Base-by-base conservation (phyloP, 1,139 yeast genomes). In the Saccharomyces pastorianus region DNA sequence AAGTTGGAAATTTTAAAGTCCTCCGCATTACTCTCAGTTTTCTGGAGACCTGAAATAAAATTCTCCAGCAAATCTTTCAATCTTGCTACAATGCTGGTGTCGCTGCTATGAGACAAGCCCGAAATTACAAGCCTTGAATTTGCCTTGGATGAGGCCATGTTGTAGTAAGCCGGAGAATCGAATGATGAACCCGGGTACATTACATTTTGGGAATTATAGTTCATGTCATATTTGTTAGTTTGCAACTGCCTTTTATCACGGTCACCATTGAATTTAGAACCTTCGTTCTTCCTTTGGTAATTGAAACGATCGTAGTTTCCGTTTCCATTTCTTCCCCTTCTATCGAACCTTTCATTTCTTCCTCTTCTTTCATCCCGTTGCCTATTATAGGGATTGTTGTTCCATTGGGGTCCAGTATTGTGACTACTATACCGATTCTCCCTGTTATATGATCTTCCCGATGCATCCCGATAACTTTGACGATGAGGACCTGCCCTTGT, bases 61-160 rank as follows among this genome's bases (percentile, higher is more conserved):
- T 20, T 41, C 17, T 49, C 52, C 2, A 53, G 14, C n/a, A 41
- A 13, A 6, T 53, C 51, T 27, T 53, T 48, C 13, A 48, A 42
- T 23, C 51, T 55, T 7, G 51, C 51, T 42, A 59, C 53, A 31
- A 61, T 53, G 41, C 58, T 51, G 25, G 58, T 60, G 32, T 61
- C 55, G 17, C 62, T 48, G 25, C 61, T 63, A 11, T 62, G 56
- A 6, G 34, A 31, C 3, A 52, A 20, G 6, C 41, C 29, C 13
- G 46, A 20, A 5, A 55, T 20, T 6, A 52, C 34, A 9, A 58
- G 14, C 38, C 23, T 56, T 38, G 52, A 49, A 34, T 56, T 55
- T 34, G 56, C 5, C 27, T 44, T 52, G 7, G 58, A 11, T 47
- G 14, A 42, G 25, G 49, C 46, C 28, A 31, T 38, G 44, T 38